A percentile compares a stretch with the other conserved stretches of the same genome.
These are phyloP conservation scores for Cylindrodendrum hubeiense DNA, from an alignment of 2,329 filamentous ascomycete species.

Conservation along the genomic window DNA sequence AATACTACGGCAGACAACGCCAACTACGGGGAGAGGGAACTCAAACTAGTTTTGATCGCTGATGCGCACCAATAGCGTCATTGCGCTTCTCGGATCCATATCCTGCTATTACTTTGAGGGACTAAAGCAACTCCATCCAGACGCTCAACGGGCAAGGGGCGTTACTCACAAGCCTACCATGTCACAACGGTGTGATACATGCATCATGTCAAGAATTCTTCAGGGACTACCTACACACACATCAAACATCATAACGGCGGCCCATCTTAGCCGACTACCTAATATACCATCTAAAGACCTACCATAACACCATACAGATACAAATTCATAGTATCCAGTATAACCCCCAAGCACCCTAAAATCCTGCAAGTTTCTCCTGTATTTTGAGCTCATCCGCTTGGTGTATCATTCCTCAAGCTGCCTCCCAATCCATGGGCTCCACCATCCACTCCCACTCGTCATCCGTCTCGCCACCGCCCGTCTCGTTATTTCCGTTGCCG, in stretches of 20 bases:
- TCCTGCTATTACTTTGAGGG: too few relatives aligned
- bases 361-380: not conserved
- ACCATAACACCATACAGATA: not conserved
- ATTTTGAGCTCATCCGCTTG: not conserved
- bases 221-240: not conserved
- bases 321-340: not conserved
- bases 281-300: not conserved
- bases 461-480: slow-evolving; percentile 28
- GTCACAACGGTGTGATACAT: too few relatives aligned
- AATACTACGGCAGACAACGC: too few relatives aligned
- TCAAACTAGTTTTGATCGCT: not conserved
- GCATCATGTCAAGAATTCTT: too few relatives aligned
- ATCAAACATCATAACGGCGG: not conserved
- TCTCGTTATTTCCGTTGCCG: slow-evolving; percentile 11
- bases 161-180: too few relatives aligned
- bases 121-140: too few relatives aligned
- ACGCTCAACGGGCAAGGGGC: too few relatives aligned
- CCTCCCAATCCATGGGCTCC: slow-evolving; percentile 55
- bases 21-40: not conserved
- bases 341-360: not conserved
- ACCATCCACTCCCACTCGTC: slow-evolving; percentile 56
- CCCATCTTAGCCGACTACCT: not conserved
- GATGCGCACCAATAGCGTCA: not conserved
- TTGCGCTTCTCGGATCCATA: not conserved
- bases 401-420: slow-evolving; percentile 20